Base-by-base conservation (phyloP, 2,329 filamentous ascomycete species). In the Diaporthe batatas region DNA sequence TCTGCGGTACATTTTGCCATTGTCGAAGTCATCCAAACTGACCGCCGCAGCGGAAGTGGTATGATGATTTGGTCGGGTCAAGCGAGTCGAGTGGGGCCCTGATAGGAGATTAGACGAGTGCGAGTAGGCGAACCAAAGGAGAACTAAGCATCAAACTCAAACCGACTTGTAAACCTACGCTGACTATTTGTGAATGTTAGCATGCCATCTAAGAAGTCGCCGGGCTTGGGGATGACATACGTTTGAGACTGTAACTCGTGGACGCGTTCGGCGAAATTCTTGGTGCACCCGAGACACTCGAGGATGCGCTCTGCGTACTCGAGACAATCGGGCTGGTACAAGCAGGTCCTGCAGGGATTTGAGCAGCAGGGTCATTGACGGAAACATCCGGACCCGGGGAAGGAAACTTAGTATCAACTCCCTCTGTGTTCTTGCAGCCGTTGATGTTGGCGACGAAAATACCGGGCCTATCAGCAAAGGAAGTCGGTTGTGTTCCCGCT, bases 381-480 rank as follows among this genome's bases (percentile, higher is more conserved):
- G 51, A 54, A 25, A 72, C 62, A 57, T 72, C 70, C 32, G 70
- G 70, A 5, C 59, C 62, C 6, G 62, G 70, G 8, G 21, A 29
- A 12, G 70, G 70, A n/a, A 55, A 67, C 7, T 34, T 47, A 14
- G 59, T 65, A 29, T 68, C 62, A 12, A 67, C 44, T 18, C 39
- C 51, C 23, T 72, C 70, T 14, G 25, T 68, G 36, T 64, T 72
- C 70, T 68, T 72, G 70, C 70, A 72, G 21, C 57, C 59, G 49
- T 72, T 72, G 36, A 72, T 72, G 36, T 72, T 72, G 23, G 70
- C 70, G 10, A 72, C 51, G 36, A 55, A 72, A 7, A 68, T 25
- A 6, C 29, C 21, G 7, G 70, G 70, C 51, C 70, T 51, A 21
- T 68, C 49, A 14, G 7, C 10, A 25, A 72, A 72, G 16, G 36